Percentiles rank a stretch among this genome's conserved stretches.
Evolutionary conservation across 331 rosid genomes (phyloP).

Genomic region (Pyrus hybrid): DNA sequence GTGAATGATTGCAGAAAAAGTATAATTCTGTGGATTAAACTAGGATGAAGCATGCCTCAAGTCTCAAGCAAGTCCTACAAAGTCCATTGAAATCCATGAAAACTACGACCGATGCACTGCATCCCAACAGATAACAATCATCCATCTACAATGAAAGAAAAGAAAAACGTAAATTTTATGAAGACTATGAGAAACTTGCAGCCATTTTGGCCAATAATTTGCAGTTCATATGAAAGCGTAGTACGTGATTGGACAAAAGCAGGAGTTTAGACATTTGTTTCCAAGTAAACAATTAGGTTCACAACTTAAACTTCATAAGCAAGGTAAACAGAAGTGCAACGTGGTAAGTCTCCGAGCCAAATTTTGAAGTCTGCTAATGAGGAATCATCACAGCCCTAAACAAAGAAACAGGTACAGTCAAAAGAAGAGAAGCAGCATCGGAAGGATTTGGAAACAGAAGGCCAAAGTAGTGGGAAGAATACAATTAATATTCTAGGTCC

Average conservation of each 20-base stretch:
- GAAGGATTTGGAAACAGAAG: slow-evolving; percentile 2
- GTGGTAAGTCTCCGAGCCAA: slow-evolving; percentile 51
- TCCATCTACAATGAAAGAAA: slow-evolving; percentile 76
- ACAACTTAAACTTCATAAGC: slow-evolving; percentile 19
- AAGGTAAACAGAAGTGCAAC: slow-evolving; percentile 25
- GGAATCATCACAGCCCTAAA: slow-evolving; percentile 74
- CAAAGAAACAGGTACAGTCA: slow-evolving; percentile 56
- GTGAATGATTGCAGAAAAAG: slow-evolving; percentile 18
- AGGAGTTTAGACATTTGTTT: not conserved
- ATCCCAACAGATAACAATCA: slow-evolving; percentile 62
- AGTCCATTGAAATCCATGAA: slow-evolving; percentile 52
- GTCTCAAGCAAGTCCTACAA: slow-evolving; percentile 29
- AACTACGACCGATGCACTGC: slow-evolving; percentile 44
- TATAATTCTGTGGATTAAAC: slow-evolving; percentile 11
- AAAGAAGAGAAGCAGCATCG: slow-evolving; percentile 16
- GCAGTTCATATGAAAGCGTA: not conserved
- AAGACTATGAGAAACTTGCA: slow-evolving; percentile 3
- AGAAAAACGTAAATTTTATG: slow-evolving; percentile 17
- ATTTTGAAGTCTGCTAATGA: slow-evolving; percentile 27
- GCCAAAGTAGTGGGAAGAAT: not conserved
- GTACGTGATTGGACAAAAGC: not conserved
- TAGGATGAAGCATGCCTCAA: slow-evolving; percentile 14
- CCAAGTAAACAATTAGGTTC: slow-evolving; percentile 1
- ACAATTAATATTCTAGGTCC: not conserved
- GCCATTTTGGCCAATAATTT: not conserved